Evolutionary conservation across 179 eudicot species (phyloP).

Genomic region (Pouteria campechiana): DNA sequence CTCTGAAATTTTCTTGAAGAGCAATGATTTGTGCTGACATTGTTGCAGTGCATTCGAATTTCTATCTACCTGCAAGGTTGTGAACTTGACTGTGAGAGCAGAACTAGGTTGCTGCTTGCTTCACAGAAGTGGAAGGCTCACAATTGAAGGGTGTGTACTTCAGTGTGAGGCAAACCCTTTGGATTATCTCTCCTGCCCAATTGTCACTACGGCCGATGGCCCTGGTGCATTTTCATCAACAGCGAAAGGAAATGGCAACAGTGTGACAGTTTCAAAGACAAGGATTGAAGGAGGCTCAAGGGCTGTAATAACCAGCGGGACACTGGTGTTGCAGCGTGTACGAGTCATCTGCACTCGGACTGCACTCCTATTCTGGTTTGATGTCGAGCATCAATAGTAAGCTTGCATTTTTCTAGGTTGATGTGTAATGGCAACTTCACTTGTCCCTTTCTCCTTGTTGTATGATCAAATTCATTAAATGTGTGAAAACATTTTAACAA

Average conservation of each 20-base stretch:
- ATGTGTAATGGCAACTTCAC: no score
- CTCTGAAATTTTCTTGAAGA: no score
- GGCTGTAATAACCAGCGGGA: constrained; percentile 77
- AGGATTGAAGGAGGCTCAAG: constrained; percentile 88
- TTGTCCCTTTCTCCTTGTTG: no score
- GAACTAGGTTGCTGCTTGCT: constrained; percentile 97
- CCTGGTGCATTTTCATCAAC: constrained; percentile 25
- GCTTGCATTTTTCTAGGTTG: no score
- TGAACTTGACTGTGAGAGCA: constrained; percentile 79
- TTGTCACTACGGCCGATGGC: constrained; percentile 55
- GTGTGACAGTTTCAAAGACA: constrained; percentile 65
- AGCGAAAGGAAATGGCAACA: constrained; percentile 34
- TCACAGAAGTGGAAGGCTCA: constrained; percentile 84
- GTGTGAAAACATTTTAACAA: no score
- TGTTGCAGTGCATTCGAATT: constrained; percentile 92
- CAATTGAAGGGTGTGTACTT: constrained; percentile 72
- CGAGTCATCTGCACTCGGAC: constrained; percentile 73
- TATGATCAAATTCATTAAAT: no score
- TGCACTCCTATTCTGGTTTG: constrained; percentile 87
- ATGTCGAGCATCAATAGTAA: constrained; percentile 52
- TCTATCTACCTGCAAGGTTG: constrained; percentile 69
- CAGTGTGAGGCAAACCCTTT: constrained; percentile 86
- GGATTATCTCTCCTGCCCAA: constrained; percentile 87
- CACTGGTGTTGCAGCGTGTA: constrained; percentile 63
- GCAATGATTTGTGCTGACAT: no score